Conservation (phyloP, 2,329 filamentous ascomycete genomes). For the Aspergillus intermedius region DNA sequence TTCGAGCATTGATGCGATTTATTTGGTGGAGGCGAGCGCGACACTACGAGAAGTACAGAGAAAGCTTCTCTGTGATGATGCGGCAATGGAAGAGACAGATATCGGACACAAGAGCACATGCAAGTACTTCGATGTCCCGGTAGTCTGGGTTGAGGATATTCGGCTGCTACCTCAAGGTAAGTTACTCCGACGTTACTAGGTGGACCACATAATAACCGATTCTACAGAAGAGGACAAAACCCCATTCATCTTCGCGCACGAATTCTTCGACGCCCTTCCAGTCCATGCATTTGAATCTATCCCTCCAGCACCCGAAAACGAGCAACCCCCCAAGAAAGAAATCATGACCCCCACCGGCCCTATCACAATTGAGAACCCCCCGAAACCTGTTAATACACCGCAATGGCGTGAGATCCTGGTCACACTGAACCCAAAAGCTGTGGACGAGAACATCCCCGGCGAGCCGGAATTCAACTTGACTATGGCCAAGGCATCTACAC, state of each 20-base stretch:
- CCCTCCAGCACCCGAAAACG: slow-evolving; percentile 39
- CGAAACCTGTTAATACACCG: slow-evolving; percentile 36
- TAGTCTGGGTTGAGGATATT: slow-evolving; percentile 87
- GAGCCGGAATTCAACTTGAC: slow-evolving; percentile 83
- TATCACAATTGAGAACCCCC: slow-evolving; percentile 38
- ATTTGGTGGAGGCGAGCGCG: slow-evolving; percentile 88
- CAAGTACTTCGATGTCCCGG: slow-evolving; percentile 67
- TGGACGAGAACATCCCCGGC: slow-evolving; percentile 43
- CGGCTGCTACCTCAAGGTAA: slow-evolving; percentile 68
- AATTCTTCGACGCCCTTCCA: slow-evolving; percentile 96
- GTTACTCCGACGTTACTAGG: slow-evolving; percentile 9
- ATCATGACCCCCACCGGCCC: slow-evolving; percentile 46
- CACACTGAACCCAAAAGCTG: slow-evolving; percentile 56
- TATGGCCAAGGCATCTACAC: slow-evolving; percentile 66
- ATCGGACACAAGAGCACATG: slow-evolving; percentile 67
- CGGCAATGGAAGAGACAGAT: slow-evolving; percentile 63
- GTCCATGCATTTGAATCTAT: slow-evolving; percentile 91
- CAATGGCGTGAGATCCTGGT: slow-evolving; percentile 84
- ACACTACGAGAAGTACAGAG: slow-evolving; percentile 72
- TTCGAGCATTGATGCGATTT: slow-evolving; percentile 74
- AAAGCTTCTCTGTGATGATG: slow-evolving; percentile 68
- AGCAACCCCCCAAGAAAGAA: slow-evolving; percentile 42
- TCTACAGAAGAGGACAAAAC: slow-evolving; percentile 57
- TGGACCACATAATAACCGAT: background rate
- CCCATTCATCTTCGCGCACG: slow-evolving; percentile 92